phyloP scores from a whole-genome alignment of 2,329 filamentous ascomycete genomes.

The Sclerotinia subarctica region DNA sequence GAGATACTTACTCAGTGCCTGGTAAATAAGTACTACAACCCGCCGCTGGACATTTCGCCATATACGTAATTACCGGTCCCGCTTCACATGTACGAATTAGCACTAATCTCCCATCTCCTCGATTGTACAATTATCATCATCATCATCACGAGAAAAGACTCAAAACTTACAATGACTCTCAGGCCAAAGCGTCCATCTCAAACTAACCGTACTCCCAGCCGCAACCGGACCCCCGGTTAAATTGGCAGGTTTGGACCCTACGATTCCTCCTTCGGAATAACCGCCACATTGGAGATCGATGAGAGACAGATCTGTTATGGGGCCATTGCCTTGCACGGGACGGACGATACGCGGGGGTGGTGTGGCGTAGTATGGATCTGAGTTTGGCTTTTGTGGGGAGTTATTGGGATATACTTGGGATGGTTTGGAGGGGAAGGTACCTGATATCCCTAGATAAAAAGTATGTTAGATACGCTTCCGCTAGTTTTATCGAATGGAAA shows the following conservation, averaged over 20 bases:
- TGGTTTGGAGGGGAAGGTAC: constrained; percentile 26
- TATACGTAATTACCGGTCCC: constrained; percentile 56
- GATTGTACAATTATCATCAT: background rate
- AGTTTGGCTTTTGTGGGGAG: constrained; percentile 38
- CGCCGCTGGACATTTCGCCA: constrained; percentile 52
- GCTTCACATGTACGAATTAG: constrained; percentile 26
- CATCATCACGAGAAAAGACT: too few species aligned
- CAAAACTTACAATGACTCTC: constrained; percentile 35
- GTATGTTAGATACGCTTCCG: background rate
- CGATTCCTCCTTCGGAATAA: constrained; percentile 47
- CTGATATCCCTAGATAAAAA: constrained; percentile 35
- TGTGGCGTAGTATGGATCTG: constrained; percentile 44
- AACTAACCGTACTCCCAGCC: constrained; percentile 52
- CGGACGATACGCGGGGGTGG: constrained; percentile 53
- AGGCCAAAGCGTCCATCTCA: constrained; percentile 54
- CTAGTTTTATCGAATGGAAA: too few species aligned
- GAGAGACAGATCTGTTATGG: constrained; percentile 51
- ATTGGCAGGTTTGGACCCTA: constrained; percentile 50
- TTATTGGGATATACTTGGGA: background rate
- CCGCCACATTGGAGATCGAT: constrained; percentile 57
- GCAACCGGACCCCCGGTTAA: constrained; percentile 53
- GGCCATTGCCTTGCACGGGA: constrained; percentile 55
- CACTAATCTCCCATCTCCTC: background rate
- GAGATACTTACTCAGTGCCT: constrained; percentile 40
- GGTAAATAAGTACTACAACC: constrained; percentile 51